These are phyloP conservation scores for Penicillium chermesinum DNA, from an alignment of 495 filamentous ascomycete species.

Conservation along the genomic window DNA sequence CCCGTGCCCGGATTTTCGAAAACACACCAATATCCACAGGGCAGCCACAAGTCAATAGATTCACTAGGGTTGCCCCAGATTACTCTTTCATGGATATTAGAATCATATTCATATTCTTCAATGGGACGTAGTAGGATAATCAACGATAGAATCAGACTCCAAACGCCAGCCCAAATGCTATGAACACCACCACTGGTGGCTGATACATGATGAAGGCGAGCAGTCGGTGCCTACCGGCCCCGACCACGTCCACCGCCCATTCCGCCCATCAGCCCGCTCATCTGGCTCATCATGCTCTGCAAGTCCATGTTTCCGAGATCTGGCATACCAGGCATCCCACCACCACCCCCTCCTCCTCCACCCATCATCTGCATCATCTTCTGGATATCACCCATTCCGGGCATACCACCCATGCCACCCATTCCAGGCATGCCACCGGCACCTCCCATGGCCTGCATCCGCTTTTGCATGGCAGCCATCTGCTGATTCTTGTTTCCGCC, in stretches of 20 bases:
- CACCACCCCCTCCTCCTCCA: conserved; percentile 40
- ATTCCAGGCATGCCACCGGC: conserved; percentile 40
- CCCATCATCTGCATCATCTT: conserved; percentile 76
- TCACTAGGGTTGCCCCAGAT: background rate
- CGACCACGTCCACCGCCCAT: conserved; percentile 37
- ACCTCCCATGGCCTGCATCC: conserved; percentile 87
- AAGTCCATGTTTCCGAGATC: conserved; percentile 69
- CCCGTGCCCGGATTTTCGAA: no score
- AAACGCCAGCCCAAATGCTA: conserved; percentile 30
- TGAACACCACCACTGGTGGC: conserved; percentile 12
- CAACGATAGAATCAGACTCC: conserved; percentile 17
- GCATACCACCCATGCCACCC: conserved; percentile 40
- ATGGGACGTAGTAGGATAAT: conserved; percentile 12
- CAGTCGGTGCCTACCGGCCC: conserved; percentile 28
- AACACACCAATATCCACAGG: no score
- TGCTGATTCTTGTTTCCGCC: conserved; percentile 87
- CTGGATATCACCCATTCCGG: conserved; percentile 65
- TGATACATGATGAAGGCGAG: conserved; percentile 5
- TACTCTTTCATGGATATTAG: conserved; percentile 1
- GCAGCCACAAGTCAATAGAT: background rate
- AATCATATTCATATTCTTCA: conserved; percentile 8
- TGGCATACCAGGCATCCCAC: conserved; percentile 48
- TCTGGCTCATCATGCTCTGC: conserved; percentile 80
- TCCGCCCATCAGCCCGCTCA: conserved; percentile 65
- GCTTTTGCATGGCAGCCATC: conserved; percentile 95